Conservation (phyloP, 306 rosid genomes). For the Amphicarpaea edgeworthii region DNA sequence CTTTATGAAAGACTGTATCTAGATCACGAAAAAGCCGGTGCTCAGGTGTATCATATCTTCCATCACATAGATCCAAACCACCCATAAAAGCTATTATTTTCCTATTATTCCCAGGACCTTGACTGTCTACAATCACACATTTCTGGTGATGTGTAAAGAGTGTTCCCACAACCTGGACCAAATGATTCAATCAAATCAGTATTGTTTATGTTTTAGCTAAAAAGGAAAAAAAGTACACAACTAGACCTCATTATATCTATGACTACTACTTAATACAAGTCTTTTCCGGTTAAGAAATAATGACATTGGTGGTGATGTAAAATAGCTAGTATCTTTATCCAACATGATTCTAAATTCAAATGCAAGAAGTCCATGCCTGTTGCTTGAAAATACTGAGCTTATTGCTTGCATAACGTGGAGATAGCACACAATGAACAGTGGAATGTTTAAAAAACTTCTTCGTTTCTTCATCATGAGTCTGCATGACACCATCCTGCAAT, state of each 20-base stretch:
- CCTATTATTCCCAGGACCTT: constrained; percentile 62
- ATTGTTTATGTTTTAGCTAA: background rate
- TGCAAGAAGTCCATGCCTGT: constrained; percentile 57
- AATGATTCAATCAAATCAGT: constrained; percentile 37
- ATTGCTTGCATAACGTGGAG: constrained; percentile 87
- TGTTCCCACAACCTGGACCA: constrained; percentile 79
- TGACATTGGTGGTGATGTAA: background rate
- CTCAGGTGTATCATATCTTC: constrained; percentile 81
- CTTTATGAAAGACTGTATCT: constrained; percentile 63
- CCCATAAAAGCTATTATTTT: constrained; percentile 77
- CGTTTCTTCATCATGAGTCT: constrained; percentile 82
- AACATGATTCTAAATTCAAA: constrained; percentile 14
- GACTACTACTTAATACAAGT: background rate
- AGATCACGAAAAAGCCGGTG: constrained; percentile 67
- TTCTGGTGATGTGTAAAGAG: constrained; percentile 86
- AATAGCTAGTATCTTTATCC: constrained; percentile 16
- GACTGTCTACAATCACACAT: constrained; percentile 73
- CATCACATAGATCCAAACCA: constrained; percentile 82
- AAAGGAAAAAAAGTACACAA: background rate
- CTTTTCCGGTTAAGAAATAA: constrained; percentile 7
- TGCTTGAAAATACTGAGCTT: constrained; percentile 88
- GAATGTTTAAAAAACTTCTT: constrained; percentile 71
- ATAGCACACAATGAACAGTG: constrained; percentile 77
- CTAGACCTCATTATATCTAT: background rate
- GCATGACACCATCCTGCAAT: constrained; percentile 83